These are phyloP conservation scores for Nothophoma quercina DNA, from an alignment of 2,329 filamentous ascomycete genomes.

Conservation along the genomic window DNA sequence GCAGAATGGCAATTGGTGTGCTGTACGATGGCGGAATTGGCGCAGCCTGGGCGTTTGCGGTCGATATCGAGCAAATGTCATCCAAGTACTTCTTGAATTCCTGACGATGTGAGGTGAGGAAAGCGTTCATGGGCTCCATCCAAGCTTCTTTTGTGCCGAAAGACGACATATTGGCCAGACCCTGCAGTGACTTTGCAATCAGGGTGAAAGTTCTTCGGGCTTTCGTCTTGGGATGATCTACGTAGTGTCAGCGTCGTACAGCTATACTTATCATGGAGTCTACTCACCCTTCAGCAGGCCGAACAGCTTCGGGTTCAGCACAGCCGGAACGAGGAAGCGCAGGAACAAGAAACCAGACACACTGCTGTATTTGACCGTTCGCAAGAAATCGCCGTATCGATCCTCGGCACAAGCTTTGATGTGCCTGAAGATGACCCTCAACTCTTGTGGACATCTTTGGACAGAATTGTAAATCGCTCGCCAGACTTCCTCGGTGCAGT, in stretches of 20 bases:
- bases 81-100: slow-evolving; percentile 90
- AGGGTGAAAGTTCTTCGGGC: slow-evolving; percentile 89
- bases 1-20: slow-evolving; percentile 88
- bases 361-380: slow-evolving; percentile 89
- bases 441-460: slow-evolving; percentile 76
- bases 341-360: slow-evolving; percentile 95
- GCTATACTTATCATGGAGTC: background rate
- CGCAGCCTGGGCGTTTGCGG: slow-evolving; percentile 65
- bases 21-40: slow-evolving; percentile 84
- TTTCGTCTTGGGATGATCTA: slow-evolving; percentile 80
- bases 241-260: slow-evolving; percentile 25
- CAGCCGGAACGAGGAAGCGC: slow-evolving; percentile 94
- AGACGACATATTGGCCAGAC: slow-evolving; percentile 85
- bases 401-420: slow-evolving; percentile 92
- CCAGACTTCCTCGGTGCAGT: slow-evolving; percentile 84
- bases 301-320: slow-evolving; percentile 93
- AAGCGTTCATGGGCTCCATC: slow-evolving; percentile 99
- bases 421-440: slow-evolving; percentile 87
- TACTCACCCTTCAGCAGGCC: slow-evolving; percentile 75
- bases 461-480: slow-evolving; percentile 80
- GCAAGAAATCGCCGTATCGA: slow-evolving; percentile 89
- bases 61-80: slow-evolving; percentile 80
- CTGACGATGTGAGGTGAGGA: slow-evolving; percentile 76
- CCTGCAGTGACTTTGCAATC: slow-evolving; percentile 91
- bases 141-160: slow-evolving; percentile 97